A percentile compares a stretch with the other conserved stretches of the same genome.
Conservation (phyloP, 2,329 filamentous ascomycete species). For the Rhynchosporium secalis region DNA sequence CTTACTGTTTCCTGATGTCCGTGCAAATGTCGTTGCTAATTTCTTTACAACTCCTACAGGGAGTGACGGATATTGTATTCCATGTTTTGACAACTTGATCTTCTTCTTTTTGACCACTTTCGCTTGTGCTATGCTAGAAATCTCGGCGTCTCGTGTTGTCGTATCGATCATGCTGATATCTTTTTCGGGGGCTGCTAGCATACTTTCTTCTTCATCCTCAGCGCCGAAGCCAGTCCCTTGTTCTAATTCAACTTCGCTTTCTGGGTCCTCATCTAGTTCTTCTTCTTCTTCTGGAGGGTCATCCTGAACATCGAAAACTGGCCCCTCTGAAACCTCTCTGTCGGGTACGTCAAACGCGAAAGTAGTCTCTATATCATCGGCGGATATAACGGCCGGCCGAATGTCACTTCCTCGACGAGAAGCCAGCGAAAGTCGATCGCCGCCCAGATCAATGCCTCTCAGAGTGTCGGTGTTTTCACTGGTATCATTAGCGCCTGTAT, state of each 20-base stretch:
- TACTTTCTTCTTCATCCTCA: constrained; percentile 10
- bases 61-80: constrained; percentile 73
- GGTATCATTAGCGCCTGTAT: constrained; percentile 15
- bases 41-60: constrained; percentile 73
- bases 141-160: constrained; percentile 22
- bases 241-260: constrained; percentile 24
- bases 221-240: constrained; percentile 28
- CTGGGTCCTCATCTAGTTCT: neutral
- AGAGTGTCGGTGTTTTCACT: constrained; percentile 34
- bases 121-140: constrained; percentile 11
- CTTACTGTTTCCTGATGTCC: constrained; percentile 64
- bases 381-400: constrained; percentile 28
- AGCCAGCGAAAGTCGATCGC: constrained; percentile 26
- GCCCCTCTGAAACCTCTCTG: constrained; percentile 28
- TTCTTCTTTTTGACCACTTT: constrained; percentile 48
- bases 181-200: constrained; percentile 26
- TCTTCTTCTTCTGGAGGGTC: constrained; percentile 6
- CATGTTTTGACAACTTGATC: constrained; percentile 65
- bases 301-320: constrained; percentile 1
- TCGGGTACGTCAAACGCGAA: constrained; percentile 40
- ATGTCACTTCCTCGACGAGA: constrained; percentile 37
- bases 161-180: constrained; percentile 29
- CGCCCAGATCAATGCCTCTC: constrained; percentile 24
- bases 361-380: constrained; percentile 39
- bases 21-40: constrained; percentile 69